A percentile compares a stretch with the other conserved stretches of the same genome.
phyloP scores from a whole-genome alignment of 2,329 filamentous ascomycete genomes.

The Fusarium sp. region DNA sequence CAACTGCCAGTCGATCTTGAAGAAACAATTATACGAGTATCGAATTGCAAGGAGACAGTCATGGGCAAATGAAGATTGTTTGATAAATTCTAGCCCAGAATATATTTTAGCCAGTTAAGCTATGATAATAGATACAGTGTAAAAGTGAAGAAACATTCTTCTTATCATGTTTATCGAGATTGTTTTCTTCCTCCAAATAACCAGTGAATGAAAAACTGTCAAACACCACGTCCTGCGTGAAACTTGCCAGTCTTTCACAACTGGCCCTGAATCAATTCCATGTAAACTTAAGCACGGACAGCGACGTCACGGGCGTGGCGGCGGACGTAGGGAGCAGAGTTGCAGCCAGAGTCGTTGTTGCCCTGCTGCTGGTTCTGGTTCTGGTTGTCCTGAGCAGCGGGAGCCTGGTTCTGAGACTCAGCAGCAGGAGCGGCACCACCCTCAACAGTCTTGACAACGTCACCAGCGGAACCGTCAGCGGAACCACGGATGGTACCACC shows the following conservation, averaged over 20 bases:
- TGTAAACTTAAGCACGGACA: not conserved
- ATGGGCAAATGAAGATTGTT: not conserved
- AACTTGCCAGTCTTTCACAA: conserved; percentile 3
- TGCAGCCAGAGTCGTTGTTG: not conserved
- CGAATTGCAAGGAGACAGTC: not conserved
- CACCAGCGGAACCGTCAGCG: not conserved
- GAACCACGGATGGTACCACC: conserved; percentile 21
- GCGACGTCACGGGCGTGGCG: conserved; percentile 11
- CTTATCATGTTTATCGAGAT: not conserved
- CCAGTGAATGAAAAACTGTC: conserved; percentile 2
- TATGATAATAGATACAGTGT: not conserved
- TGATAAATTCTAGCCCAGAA: not conserved
- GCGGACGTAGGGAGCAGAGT: conserved; percentile 2
- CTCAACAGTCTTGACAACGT: conserved; percentile 12
- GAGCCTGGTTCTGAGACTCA: not conserved
- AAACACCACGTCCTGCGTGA: conserved; percentile 22
- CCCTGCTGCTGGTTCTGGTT: not conserved
- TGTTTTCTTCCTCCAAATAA: not conserved
- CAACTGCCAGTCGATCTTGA: not conserved
- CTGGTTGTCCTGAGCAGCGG: not conserved
- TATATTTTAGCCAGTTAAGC: not conserved
- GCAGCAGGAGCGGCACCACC: conserved; percentile 5
- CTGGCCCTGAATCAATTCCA: not conserved
- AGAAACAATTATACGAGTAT: not conserved
- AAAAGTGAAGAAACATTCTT: not conserved